Conservation (phyloP, 2,329 filamentous ascomycete genomes). For the Penicillium polonicum region DNA sequence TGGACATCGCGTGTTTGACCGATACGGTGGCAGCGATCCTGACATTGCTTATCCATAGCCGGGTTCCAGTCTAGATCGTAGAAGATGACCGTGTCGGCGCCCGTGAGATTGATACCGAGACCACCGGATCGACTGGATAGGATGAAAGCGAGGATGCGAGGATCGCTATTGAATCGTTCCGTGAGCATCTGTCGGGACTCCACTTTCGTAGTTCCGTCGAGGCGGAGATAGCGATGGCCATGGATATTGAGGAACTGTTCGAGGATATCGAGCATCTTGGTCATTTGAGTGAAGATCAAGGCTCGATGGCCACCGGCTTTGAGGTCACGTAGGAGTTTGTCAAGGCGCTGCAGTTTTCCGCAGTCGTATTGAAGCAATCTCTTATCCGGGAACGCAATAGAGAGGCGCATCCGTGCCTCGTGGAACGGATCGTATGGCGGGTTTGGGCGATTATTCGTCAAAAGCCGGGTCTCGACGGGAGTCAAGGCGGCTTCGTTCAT, state of each 20-base stretch:
- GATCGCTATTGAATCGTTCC: conserved; percentile 94
- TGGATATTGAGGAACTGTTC: conserved; percentile 98
- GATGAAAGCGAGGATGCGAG: conserved; percentile 91
- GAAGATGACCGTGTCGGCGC: conserved; percentile 96
- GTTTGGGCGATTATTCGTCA: conserved; percentile 50
- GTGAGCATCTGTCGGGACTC: conserved; percentile 94
- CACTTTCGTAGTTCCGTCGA: conserved; percentile 95
- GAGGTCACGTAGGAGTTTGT: conserved; percentile 78
- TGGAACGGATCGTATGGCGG: conserved; percentile 78
- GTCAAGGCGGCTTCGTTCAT: conserved; percentile 68
- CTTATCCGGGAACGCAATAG: conserved; percentile 95
- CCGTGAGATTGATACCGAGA: conserved; percentile 92
- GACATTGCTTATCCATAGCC: conserved; percentile 99
- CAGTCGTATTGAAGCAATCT: conserved; percentile 96
- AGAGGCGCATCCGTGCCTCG: conserved; percentile 84
- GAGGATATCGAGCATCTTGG: conserved; percentile 93
- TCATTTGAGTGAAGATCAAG: conserved; percentile 99
- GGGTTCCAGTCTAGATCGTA: conserved; percentile 99
- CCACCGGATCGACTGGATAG: conserved; percentile 91
- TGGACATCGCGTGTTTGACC: conserved; percentile 97
- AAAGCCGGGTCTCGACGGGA: conserved; percentile 54
- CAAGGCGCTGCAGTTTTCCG: conserved; percentile 89
- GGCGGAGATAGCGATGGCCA: conserved; percentile 90
- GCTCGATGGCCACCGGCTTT: conserved; percentile 90
- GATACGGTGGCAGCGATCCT: conserved; percentile 95